A percentile compares a stretch with the other conserved stretches of the same genome.
These are phyloP conservation scores for Brassica nigra DNA, from an alignment of 345 rosid genomes.

Conservation along the genomic window DNA sequence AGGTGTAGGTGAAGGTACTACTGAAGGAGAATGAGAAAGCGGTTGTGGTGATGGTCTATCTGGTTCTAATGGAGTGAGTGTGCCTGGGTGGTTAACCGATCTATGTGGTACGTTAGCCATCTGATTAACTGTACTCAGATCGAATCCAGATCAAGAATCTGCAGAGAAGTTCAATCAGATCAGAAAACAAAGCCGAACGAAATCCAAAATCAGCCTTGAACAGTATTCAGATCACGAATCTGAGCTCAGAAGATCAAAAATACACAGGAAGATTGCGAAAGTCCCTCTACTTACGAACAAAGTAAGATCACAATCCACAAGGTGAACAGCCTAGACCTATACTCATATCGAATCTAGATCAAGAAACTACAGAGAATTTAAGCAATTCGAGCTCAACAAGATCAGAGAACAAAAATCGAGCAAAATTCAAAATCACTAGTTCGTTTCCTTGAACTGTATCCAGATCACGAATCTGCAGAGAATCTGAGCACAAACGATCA, in stretches of 20 bases:
- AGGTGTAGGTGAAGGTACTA: constrained; percentile 48
- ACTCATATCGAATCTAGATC: constrained; percentile 20
- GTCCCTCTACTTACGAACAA: constrained; percentile 6
- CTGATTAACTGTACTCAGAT: constrained; percentile 20
- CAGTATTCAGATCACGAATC: neutral
- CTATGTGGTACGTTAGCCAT: constrained; percentile 71
- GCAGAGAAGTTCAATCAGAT: constrained; percentile 30
- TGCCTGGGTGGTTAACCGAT: constrained; percentile 53
- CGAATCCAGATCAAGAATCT: constrained; percentile 30
- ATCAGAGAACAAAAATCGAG: neutral
- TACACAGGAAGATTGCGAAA: neutral
- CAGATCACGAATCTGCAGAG: neutral
- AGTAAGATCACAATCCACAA: constrained; percentile 27
- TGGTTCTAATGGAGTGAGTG: constrained; percentile 46
- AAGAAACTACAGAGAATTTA: constrained; percentile 27
- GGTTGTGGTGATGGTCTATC: constrained; percentile 49
- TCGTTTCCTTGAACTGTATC: neutral
- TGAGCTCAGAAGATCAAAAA: neutral
- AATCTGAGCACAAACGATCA: neutral
- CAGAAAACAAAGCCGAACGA: neutral
- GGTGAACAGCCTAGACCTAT: neutral
- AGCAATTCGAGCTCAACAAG: constrained; percentile 31
- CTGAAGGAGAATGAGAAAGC: constrained; percentile 48
- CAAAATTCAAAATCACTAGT: constrained; percentile 21
- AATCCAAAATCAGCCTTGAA: constrained; percentile 14